These are phyloP conservation scores for Camillea tinctor DNA, from an alignment of 2,329 filamentous ascomycete genomes.

Conservation along the genomic window DNA sequence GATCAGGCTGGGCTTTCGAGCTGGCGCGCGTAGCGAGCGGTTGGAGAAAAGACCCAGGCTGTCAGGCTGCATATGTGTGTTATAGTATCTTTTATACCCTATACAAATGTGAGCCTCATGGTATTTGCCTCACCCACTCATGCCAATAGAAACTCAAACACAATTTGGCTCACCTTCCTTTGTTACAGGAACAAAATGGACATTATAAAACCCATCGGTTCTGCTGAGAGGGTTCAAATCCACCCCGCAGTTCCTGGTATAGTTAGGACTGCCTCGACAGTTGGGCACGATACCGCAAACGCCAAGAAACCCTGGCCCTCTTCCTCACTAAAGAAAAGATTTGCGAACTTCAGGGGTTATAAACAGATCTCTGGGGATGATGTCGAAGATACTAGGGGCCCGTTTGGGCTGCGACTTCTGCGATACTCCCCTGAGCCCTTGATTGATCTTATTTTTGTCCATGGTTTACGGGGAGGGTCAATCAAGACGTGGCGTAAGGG, in stretches of 20 bases:
- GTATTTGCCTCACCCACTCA: background rate
- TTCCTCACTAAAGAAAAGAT: background rate
- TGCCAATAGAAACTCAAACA: background rate
- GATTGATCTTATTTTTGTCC: slow-evolving; percentile 42
- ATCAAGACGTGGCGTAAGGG: slow-evolving; percentile 41
- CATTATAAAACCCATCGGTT: background rate
- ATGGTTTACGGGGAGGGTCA: slow-evolving; percentile 41
- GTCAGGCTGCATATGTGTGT: no score
- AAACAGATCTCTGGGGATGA: background rate
- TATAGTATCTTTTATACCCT: no score
- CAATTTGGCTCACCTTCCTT: background rate
- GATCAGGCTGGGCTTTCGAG: no score
- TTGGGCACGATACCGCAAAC: background rate
- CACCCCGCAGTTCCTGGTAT: background rate
- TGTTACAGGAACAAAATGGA: background rate
- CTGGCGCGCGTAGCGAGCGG: no score
- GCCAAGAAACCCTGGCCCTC: background rate
- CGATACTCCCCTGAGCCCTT: slow-evolving; percentile 29
- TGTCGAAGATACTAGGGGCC: slow-evolving; percentile 13
- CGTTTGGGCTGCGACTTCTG: slow-evolving; percentile 27
- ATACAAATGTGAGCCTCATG: no score
- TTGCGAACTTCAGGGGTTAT: background rate
- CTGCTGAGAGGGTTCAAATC: background rate
- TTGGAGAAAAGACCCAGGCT: no score
- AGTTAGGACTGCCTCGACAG: no score